Evolutionary conservation across 108 stramenopile species (phyloP), one percentile per base, ranked within the genome.

Genomic region (Fragilariopsis cylindrus): DNA sequence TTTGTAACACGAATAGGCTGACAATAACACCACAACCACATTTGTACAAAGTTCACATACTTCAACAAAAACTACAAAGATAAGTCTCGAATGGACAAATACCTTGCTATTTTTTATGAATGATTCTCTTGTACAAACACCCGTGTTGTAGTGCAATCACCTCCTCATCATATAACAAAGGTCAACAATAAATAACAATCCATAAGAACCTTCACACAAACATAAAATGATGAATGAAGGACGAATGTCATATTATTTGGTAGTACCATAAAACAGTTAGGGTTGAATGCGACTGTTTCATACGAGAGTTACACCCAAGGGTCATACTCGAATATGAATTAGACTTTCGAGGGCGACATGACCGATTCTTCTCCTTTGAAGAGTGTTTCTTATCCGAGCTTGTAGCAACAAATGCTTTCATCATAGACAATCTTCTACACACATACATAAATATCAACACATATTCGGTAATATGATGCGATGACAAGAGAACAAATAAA

Each of bases 321-420:
- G 75, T 57, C 75, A 48, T 76, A 69, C 57, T 57, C 50, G 49
- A 49, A 39, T 50, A 57, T 44, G 7, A 58, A 47, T 76, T 69
- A 67, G 75, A 55, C 58, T 49, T 47, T 69, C 75, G 75, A 76
- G 75, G 75, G 75, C 67, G 75, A 42, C 46, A 68, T 69, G 56
- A 68, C 75, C 75, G 75, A 58, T 69, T 76, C 67, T 55, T 68
- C 60, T 76, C 67, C 46, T 68, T 45, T 44, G 9, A 21, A 63
- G n/a, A 43, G 45, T 58, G 75, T 76, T 76, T 76, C 57, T 46
- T 56, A 58, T 76, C 55, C 45, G 75, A 68, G 67, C 67, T 68
- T 45, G 16, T 4, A 55, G 62, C 62, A 63, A 63, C 43, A 44
- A 72, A 15, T 62, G 13, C 19, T 42, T 65, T 74, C 74, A 42